Conservation (phyloP, 768 basidiomycete genomes). For the Pleurotus cornucopiae region DNA sequence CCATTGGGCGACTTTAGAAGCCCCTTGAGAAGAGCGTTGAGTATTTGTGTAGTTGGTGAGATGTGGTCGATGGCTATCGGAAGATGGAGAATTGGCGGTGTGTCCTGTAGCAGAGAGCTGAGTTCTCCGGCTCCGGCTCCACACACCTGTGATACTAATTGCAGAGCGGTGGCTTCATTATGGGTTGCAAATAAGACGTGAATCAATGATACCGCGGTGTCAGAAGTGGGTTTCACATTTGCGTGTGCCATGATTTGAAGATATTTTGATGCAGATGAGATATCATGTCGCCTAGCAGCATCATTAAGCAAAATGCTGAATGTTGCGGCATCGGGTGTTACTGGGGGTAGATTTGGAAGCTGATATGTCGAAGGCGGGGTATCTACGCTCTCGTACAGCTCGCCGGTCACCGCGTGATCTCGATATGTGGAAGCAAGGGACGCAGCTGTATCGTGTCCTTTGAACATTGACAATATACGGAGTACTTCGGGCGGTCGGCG, state of each 20-base stretch:
- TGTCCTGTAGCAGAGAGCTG: constrained; percentile 19
- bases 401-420: constrained; percentile 16
- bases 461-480: constrained; percentile 47
- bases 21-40: constrained; percentile 60
- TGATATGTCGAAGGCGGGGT: constrained; percentile 9
- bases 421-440: neutral
- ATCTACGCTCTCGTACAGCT: constrained; percentile 10
- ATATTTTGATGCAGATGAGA: constrained; percentile 40
- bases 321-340: constrained; percentile 52
- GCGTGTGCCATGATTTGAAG: constrained; percentile 41
- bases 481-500: constrained; percentile 40
- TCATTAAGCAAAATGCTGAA: constrained; percentile 62
- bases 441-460: constrained; percentile 12
- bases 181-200: constrained; percentile 48
- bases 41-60: constrained; percentile 39
- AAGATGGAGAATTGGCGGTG: constrained; percentile 15
- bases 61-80: constrained; percentile 27
- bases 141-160: constrained; percentile 47
- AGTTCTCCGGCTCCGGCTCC: constrained; percentile 21
- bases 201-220: constrained; percentile 49
- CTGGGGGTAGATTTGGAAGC: constrained; percentile 8
- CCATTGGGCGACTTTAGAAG: constrained; percentile 41
- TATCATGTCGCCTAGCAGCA: constrained; percentile 38
- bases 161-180: constrained; percentile 45
- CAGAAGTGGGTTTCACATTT: constrained; percentile 41